A percentile compares a stretch with the other conserved stretches of the same genome.
Evolutionary conservation across 345 rosid genomes (phyloP).

Genomic region (Trapa incisa): DNA sequence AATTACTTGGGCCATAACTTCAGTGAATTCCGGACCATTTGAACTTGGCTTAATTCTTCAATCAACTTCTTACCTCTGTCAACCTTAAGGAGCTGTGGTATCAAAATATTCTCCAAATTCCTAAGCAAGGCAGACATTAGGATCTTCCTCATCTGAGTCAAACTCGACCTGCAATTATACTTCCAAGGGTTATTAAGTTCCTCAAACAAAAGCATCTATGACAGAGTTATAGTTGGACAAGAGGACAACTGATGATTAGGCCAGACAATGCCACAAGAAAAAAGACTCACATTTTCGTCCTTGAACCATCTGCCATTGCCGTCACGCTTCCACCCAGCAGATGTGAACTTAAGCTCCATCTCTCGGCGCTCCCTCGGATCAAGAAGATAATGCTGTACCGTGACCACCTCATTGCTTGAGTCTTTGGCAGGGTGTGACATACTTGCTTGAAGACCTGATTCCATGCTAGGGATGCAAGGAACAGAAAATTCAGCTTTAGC

Average conservation of each 20-base stretch:
- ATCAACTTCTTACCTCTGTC: neutral
- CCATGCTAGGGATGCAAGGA: constrained; percentile 1
- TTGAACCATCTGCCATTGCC: constrained; percentile 42
- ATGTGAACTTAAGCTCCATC: constrained; percentile 37
- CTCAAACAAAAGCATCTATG: neutral
- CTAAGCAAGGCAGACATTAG: constrained; percentile 21
- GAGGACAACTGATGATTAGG: neutral
- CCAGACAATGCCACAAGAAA: neutral
- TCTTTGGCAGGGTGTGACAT: constrained; percentile 4
- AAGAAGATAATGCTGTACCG: constrained; percentile 5
- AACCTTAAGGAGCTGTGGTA: neutral
- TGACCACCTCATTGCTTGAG: constrained; percentile 4
- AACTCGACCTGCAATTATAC: constrained; percentile 27
- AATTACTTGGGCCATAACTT: neutral
- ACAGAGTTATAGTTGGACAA: neutral
- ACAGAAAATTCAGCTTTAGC: constrained; percentile 2
- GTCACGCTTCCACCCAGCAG: constrained; percentile 50
- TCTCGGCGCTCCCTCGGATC: constrained; percentile 22
- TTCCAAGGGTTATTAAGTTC: neutral
- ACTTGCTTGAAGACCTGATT: neutral
- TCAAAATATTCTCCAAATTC: neutral
- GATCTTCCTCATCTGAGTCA: constrained; percentile 39
- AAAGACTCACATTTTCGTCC: constrained; percentile 37
- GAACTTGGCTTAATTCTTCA: neutral
- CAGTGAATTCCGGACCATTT: neutral